phyloP scores from a whole-genome alignment of 108 stramenopile species.

The Chaetoceros muelleri region DNA sequence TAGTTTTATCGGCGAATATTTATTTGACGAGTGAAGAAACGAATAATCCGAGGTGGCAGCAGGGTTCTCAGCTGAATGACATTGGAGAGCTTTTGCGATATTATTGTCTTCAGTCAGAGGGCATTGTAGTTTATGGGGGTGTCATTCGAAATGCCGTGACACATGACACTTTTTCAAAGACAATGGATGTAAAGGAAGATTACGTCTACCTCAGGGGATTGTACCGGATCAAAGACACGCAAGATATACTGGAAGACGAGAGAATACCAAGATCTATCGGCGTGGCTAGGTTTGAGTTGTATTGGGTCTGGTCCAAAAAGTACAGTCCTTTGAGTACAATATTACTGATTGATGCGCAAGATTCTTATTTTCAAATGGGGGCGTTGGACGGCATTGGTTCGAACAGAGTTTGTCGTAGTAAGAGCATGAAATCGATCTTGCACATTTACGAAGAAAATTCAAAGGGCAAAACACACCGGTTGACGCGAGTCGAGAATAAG shows the following conservation, averaged over 20 bases:
- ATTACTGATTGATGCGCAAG: conserved; percentile 42
- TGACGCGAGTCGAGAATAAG: conserved; percentile 42
- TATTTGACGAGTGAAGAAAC: background rate
- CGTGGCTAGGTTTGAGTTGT: conserved; percentile 47
- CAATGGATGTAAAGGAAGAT: background rate
- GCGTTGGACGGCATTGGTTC: conserved; percentile 32
- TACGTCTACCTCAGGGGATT: background rate
- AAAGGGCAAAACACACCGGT: conserved; percentile 52
- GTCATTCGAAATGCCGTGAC: background rate
- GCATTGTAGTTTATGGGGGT: background rate
- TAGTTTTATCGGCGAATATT: background rate
- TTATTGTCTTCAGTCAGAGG: too few relatives aligned
- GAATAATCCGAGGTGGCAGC: background rate
- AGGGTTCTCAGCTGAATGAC: background rate
- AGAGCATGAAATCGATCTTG: conserved; percentile 35
- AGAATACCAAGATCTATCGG: conserved; percentile 26
- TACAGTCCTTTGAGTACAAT: conserved; percentile 27
- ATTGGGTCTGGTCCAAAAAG: conserved; percentile 41
- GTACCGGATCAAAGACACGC: background rate
- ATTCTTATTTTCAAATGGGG: conserved; percentile 49
- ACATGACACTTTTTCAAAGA: background rate
- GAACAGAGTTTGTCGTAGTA: conserved; percentile 6
- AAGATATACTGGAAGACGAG: background rate
- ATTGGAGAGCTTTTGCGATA: background rate
- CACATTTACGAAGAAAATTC: conserved; percentile 77